These are phyloP conservation scores for Colletotrichum sublineola DNA, from an alignment of 2,329 filamentous ascomycete genomes.

Conservation along the genomic window DNA sequence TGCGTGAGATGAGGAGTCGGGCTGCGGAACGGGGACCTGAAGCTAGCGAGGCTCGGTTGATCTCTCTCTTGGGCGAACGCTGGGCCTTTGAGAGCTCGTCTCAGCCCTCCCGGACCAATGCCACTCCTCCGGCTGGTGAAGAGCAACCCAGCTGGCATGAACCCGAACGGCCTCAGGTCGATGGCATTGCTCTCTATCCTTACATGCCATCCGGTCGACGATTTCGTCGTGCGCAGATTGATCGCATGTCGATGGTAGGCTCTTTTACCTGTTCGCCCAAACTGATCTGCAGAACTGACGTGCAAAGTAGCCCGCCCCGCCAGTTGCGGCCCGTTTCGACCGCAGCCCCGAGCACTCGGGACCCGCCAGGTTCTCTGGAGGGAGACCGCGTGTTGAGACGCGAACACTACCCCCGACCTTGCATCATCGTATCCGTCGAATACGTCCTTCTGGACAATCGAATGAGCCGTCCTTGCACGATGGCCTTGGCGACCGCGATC, in stretches of 20 bases:
- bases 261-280: neutral
- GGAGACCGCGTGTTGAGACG: conserved; percentile 6
- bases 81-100: conserved; percentile 27
- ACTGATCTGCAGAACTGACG: conserved; percentile 1
- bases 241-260: conserved; percentile 38
- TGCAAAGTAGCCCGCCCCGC: conserved; percentile 31
- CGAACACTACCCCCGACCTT: neutral
- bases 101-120: conserved; percentile 7
- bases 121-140: conserved; percentile 22
- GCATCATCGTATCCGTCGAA: conserved; percentile 10
- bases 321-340: conserved; percentile 43
- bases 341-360: conserved; percentile 40
- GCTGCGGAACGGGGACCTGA: conserved; percentile 9
- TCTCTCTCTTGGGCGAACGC: conserved; percentile 37
- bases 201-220: neutral
- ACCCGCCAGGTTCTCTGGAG: conserved; percentile 14
- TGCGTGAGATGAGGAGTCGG: conserved; percentile 24
- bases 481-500: conserved; percentile 86
- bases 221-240: conserved; percentile 26
- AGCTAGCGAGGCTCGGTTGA: conserved; percentile 17
- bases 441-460: conserved; percentile 18
- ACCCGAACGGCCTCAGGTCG: conserved; percentile 8
- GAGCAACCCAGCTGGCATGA: conserved; percentile 25
- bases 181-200: conserved; percentile 1
- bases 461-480: conserved; percentile 59